Evolutionary conservation across 441 rosid species (phyloP).

Genomic region (Populus hybrid): DNA sequence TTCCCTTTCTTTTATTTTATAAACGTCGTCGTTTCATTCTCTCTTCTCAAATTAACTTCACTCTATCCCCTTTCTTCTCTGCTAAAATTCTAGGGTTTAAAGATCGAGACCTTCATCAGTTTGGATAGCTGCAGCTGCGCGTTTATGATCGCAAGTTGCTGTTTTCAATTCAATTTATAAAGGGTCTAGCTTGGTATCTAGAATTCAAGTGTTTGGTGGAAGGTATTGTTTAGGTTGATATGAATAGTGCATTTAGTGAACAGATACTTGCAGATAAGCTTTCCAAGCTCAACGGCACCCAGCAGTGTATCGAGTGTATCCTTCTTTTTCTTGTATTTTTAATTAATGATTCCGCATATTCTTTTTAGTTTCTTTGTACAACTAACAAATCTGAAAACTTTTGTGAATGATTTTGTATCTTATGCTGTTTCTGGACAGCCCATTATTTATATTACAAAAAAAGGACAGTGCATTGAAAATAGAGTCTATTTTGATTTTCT

Average conservation of each 20-base stretch:
- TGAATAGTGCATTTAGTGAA: slow-evolving; percentile 90
- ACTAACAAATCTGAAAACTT: background rate
- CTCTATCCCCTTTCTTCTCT: background rate
- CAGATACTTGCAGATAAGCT: slow-evolving; percentile 93
- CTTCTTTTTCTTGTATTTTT: slow-evolving; percentile 13
- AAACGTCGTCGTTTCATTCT: background rate
- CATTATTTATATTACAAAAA: background rate
- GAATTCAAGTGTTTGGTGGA: background rate
- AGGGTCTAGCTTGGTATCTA: background rate
- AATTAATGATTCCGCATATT: background rate
- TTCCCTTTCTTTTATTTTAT: background rate
- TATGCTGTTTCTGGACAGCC: background rate
- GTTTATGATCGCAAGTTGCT: background rate
- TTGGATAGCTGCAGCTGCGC: slow-evolving; percentile 14
- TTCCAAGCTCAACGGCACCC: slow-evolving; percentile 94
- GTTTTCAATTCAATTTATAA: background rate
- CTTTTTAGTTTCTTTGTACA: background rate
- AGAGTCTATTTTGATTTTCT: background rate
- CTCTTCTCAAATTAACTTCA: background rate
- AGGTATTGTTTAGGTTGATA: slow-evolving; percentile 35
- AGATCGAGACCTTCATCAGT: background rate
- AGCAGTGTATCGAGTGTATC: slow-evolving; percentile 92
- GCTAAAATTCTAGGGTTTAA: background rate
- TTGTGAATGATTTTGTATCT: background rate
- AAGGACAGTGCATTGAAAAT: background rate